Conservation (phyloP, 805 yeast species). For the Cyberlindnera mississippiensis region DNA sequence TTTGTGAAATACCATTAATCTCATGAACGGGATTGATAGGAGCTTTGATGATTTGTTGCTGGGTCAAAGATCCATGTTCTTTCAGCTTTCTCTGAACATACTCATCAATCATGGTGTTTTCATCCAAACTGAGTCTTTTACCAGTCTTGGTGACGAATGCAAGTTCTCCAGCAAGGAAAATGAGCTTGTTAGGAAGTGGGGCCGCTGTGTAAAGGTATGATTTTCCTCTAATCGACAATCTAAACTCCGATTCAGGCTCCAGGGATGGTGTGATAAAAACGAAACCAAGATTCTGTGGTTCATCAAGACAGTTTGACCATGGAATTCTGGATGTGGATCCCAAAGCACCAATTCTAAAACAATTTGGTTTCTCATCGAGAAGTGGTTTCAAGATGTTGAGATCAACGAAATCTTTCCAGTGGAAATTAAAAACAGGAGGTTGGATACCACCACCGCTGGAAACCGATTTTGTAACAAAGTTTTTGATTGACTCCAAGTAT, state of each 20-base stretch:
- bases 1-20: slow-evolving; percentile 26
- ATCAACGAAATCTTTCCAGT: slow-evolving; percentile 56
- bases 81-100: slow-evolving; percentile 31
- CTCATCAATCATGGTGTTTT: slow-evolving; percentile 33
- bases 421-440: slow-evolving; percentile 39
- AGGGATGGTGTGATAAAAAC: slow-evolving; percentile 27
- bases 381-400: slow-evolving; percentile 38
- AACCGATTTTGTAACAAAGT: slow-evolving; percentile 27
- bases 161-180: slow-evolving; percentile 40
- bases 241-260: slow-evolving; percentile 34
- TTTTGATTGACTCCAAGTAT: slow-evolving; percentile 32
- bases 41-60: slow-evolving; percentile 29
- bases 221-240: slow-evolving; percentile 37
- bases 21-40: slow-evolving; percentile 30
- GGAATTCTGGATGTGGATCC: slow-evolving; percentile 38
- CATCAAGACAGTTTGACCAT: slow-evolving; percentile 39
- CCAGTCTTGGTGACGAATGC: slow-evolving; percentile 36
- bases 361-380: slow-evolving; percentile 37
- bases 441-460: slow-evolving; percentile 21
- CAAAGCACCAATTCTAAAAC: slow-evolving; percentile 42
- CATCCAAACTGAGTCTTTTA: slow-evolving; percentile 29
- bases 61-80: slow-evolving; percentile 18
- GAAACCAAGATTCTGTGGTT: slow-evolving; percentile 28
- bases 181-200: slow-evolving; percentile 39
- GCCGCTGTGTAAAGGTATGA: slow-evolving; percentile 42